Conservation (phyloP, 345 rosid species). For the Diplotaxis tenuifolia region DNA sequence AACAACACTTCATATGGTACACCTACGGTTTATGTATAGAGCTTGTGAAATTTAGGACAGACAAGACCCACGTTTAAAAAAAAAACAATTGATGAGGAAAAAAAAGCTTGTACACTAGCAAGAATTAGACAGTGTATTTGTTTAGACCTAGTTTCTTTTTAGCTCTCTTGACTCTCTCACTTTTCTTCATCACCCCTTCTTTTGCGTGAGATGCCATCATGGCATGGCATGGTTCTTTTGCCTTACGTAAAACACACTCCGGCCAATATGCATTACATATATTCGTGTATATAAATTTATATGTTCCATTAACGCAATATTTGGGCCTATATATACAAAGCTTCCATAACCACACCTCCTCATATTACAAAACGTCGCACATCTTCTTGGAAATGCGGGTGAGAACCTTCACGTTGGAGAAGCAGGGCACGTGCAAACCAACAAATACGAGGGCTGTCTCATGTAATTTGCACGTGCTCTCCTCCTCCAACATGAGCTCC, state of each 20-base stretch:
- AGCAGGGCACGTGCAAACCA: constrained; percentile 99
- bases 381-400: constrained; percentile 28
- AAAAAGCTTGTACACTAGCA: neutral
- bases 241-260: constrained; percentile 36
- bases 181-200: constrained; percentile 22
- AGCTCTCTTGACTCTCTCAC: constrained; percentile 15
- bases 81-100: neutral
- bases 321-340: constrained; percentile 35
- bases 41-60: constrained; percentile 32
- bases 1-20: constrained; percentile 21
- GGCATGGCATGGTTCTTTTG: constrained; percentile 47
- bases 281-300: neutral
- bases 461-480: constrained; percentile 79
- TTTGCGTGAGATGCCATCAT: constrained; percentile 44
- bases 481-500: constrained; percentile 89
- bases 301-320: constrained; percentile 28
- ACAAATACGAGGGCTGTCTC: neutral
- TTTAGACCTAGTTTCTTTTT: constrained; percentile 16
- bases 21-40: constrained; percentile 1
- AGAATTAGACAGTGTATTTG: constrained; percentile 19
- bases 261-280: constrained; percentile 9
- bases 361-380: constrained; percentile 16
- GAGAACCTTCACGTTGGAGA: constrained; percentile 86
- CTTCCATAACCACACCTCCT: constrained; percentile 21
- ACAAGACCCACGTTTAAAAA: constrained; percentile 11